Evolutionary conservation across 2,329 filamentous ascomycete species (phyloP).

Genomic region (Aspergillus pseudoviridinutans): DNA sequence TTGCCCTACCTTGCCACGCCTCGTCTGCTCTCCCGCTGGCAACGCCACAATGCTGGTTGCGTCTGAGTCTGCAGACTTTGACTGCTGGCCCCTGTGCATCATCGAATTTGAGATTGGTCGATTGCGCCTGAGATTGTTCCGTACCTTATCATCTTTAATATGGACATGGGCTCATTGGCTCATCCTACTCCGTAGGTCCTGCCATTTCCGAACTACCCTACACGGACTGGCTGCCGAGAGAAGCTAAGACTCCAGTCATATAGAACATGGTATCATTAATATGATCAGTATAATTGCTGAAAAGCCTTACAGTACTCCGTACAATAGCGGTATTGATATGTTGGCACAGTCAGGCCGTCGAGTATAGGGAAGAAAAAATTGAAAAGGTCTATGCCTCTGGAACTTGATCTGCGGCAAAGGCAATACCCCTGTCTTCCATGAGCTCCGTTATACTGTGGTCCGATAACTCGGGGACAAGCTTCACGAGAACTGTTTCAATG

Average conservation of each 20-base stretch:
- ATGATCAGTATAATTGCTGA: neutral
- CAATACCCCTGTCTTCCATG: constrained; percentile 64
- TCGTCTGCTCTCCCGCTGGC: neutral
- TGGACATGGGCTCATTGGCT: neutral
- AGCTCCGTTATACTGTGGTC: constrained; percentile 68
- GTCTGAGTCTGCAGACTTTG: too few relatives aligned
- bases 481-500: constrained; percentile 75
- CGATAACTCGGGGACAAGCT: constrained; percentile 77
- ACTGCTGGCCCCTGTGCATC: neutral
- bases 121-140: neutral
- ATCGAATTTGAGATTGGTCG: neutral
- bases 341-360: neutral
- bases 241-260: neutral
- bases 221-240: neutral
- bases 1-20: neutral
- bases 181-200: neutral
- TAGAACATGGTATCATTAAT: neutral
- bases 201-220: neutral
- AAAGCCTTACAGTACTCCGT: neutral
- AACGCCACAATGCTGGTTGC: neutral
- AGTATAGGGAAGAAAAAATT: neutral
- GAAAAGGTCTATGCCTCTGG: neutral
- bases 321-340: neutral
- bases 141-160: neutral
- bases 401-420: constrained; percentile 14